Evolutionary conservation across 2,329 filamentous ascomycete species (phyloP), one percentile per base, ranked within the genome.

Genomic region (Trichoderma oligosporum): DNA sequence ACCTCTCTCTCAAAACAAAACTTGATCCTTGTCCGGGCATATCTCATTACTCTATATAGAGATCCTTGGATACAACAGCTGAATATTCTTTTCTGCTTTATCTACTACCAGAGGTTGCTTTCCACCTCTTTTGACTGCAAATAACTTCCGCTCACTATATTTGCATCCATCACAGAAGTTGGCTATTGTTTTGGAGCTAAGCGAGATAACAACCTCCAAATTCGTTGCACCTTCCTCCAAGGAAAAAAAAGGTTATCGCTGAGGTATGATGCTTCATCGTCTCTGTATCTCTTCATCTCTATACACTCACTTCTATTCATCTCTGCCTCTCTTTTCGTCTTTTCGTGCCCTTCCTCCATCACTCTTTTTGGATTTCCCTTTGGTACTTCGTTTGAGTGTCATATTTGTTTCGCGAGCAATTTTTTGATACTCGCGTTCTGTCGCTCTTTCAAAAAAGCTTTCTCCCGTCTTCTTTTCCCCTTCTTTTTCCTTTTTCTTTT

Each of bases 1-100:
- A 31, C 27, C 8, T 49, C 38, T 35, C 42, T 42, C 18, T 27
- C 38, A 16, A 27, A n/a, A 14, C 29, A 38, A 18, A 11, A 29
- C 39, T 24, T 11, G 14, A n/a, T n/a, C n/a, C 27, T 49, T 41
- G 12, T 11, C 9, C 11, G 14, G 6, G n/a, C n/a, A n/a, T 27
- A 29, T 8, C 39, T 39, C 25, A 51, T 38, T 31, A 24, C 35
- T 20, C 47, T 7, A 9, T 7, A 41, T 7, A 24, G 5, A 29
- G 25, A 33, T 44, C 39, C 11, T 53, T 53, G 49, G 49, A 53
- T 53, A 53, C 20, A 35, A 33, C 25, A 16, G 39, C 36, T n/a
- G n/a, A n/a, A 11, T 38, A 53, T 11, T 18, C 24, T 9, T 9
- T 5, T 9, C 41, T 45, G 29, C 11, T 14, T 7, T 14, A 4